Percentiles rank a stretch among this genome's conserved stretches.
Conservation (phyloP, 1,284 basidiomycete genomes). For the Fomitopsis palustris region DNA sequence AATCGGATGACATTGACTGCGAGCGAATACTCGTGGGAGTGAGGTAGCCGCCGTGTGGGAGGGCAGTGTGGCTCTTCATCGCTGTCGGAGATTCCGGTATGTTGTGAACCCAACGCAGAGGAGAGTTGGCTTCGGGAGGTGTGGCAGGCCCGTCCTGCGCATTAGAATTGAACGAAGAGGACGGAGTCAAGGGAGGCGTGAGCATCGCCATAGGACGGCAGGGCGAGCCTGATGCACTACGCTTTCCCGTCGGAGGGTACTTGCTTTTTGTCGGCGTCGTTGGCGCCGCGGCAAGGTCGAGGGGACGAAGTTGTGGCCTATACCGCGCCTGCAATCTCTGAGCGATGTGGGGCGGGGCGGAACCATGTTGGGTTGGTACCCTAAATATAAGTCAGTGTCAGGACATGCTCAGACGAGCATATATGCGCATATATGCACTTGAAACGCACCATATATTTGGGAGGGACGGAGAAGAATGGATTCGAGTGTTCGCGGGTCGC, state of each 20-base stretch:
- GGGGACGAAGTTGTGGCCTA: constrained; percentile 27
- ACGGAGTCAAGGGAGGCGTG: constrained; percentile 30
- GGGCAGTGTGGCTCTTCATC: constrained; percentile 5
- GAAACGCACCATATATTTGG: constrained; percentile 22
- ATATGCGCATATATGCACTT: neutral
- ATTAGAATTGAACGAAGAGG: constrained; percentile 25
- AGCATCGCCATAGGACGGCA: constrained; percentile 15
- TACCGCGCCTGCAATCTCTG: constrained; percentile 18
- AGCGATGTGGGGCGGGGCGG: constrained; percentile 8
- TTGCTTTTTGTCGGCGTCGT: constrained; percentile 15
- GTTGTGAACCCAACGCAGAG: constrained; percentile 16
- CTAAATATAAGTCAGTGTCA: neutral
- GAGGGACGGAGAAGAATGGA: constrained; percentile 26
- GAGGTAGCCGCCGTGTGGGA: constrained; percentile 16
- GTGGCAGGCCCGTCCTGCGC: constrained; percentile 22
- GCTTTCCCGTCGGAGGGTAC: constrained; percentile 1
- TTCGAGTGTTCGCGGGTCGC: constrained; percentile 16
- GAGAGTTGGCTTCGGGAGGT: constrained; percentile 19
- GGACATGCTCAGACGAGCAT: neutral
- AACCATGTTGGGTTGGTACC: constrained; percentile 14
- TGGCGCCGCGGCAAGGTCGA: constrained; percentile 25
- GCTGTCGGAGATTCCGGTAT: constrained; percentile 9
- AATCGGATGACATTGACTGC: constrained; percentile 17
- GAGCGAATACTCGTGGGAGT: constrained; percentile 21
- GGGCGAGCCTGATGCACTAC: constrained; percentile 9